These are phyloP conservation scores for Amaranthus tricolor DNA, from an alignment of 179 eudicot genomes.

Conservation along the genomic window DNA sequence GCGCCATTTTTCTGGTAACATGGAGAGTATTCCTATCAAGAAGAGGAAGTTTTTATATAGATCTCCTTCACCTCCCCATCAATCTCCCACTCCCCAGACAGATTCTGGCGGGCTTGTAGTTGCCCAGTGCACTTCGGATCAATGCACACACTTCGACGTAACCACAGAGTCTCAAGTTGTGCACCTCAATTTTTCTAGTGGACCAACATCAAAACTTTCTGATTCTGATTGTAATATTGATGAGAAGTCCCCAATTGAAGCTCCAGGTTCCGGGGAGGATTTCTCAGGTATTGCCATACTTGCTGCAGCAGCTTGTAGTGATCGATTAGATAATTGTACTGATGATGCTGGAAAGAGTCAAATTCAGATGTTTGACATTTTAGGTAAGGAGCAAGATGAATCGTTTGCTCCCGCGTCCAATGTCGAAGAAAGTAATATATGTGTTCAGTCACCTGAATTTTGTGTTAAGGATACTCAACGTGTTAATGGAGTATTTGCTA, in stretches of 20 bases:
- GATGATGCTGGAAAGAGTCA: constrained; percentile 26
- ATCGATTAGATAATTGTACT: constrained; percentile 33
- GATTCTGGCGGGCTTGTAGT: constrained; percentile 28
- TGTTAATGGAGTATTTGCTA: background rate
- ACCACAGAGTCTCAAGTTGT: constrained; percentile 16
- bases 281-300: constrained; percentile 78
- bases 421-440: background rate
- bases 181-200: constrained; percentile 22
- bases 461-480: background rate
- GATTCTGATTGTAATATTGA: constrained; percentile 14
- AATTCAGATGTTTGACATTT: constrained; percentile 8
- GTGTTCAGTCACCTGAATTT: background rate
- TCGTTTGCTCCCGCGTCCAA: constrained; percentile 5
- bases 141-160: constrained; percentile 14
- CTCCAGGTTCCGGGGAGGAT: constrained; percentile 32
- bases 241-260: constrained; percentile 10
- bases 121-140: constrained; percentile 24
- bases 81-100: constrained; percentile 29
- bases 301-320: constrained; percentile 71
- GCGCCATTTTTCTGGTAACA: constrained; percentile 37
- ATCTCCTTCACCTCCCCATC: constrained; percentile 41
- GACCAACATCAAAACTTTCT: constrained; percentile 8
- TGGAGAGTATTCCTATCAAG: constrained; percentile 56
- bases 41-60: constrained; percentile 43
- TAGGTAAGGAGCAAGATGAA: constrained; percentile 3